Base-by-base conservation (phyloP, 108 stramenopile genomes). In the Seminavis robusta region DNA sequence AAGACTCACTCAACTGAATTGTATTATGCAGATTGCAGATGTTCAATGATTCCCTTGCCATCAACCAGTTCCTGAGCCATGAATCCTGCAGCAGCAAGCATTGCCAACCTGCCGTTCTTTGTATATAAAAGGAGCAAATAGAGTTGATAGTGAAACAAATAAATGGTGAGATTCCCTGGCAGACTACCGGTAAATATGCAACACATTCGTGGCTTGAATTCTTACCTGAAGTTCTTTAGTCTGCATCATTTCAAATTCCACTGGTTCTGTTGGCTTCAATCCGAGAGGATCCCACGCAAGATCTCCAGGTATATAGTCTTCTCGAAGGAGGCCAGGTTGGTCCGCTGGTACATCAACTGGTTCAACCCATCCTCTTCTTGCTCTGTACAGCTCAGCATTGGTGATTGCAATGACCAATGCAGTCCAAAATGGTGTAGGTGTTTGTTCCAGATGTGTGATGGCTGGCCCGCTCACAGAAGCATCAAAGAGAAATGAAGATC, bases 181-280 rank as follows among this genome's bases (percentile, higher is more conserved):
- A n/a, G n/a, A n/a, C n/a, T n/a, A n/a, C n/a, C n/a, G n/a, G n/a
- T n/a, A n/a, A n/a, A n/a, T n/a, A n/a, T n/a, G n/a, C n/a, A n/a
- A n/a, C n/a, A n/a, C n/a, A n/a, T n/a, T n/a, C 84, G 81, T 81
- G 11, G 88, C 88, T 45, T 88, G 67, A 52, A 83, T 77, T 42
- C 88, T 83, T 50, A 87, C 80, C 67, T 89, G 85, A 23, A 92
- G 80, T 63, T 92, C 90, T 88, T 92, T 92, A 52, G 87, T 89
- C 27, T 71, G 69, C 63, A 92, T 80, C 27, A 36, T 49, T 31
- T 29, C 36, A 52, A 83, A 76, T 26, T 73, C 87, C 25, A 60
- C 76, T 17, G 80, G 49, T 50, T 82, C 80, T 21, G 51, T 42
- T 3, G 90, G 90, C 47, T 67, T 71, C 39, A 92, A 57, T 41